Conservation (phyloP, 208 protist species). For the Trypanosoma congolense region DNA sequence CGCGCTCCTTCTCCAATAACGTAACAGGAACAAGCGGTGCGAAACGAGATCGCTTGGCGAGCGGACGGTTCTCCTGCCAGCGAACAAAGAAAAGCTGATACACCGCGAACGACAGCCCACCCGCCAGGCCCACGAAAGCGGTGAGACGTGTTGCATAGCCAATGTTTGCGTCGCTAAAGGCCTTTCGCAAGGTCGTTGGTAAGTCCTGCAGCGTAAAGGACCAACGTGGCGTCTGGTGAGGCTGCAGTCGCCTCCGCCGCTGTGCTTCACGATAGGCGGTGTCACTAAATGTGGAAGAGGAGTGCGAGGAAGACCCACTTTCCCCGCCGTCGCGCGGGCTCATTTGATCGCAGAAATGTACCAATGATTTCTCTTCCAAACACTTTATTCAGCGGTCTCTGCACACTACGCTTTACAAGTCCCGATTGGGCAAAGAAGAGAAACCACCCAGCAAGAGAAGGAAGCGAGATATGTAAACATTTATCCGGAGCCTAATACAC, state of each 20-base stretch:
- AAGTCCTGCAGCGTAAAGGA: constrained; percentile 76
- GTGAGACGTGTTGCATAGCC: constrained; percentile 61
- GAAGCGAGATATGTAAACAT: background rate
- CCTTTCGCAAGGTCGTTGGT: constrained; percentile 20
- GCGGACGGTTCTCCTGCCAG: constrained; percentile 47
- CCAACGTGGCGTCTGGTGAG: constrained; percentile 25
- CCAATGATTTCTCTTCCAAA: background rate
- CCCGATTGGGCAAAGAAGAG: background rate
- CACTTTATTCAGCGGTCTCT: background rate
- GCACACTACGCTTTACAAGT: background rate
- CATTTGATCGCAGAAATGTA: background rate
- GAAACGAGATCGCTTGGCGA: constrained; percentile 70
- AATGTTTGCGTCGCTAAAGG: constrained; percentile 68
- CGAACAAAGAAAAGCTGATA: constrained; percentile 47
- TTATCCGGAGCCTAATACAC: too few relatives aligned
- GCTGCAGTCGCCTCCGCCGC: constrained; percentile 3
- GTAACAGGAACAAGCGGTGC: constrained; percentile 62
- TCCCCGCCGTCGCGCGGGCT: background rate
- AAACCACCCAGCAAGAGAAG: background rate
- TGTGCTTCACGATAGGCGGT: background rate
- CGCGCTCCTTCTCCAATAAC: constrained; percentile 53
- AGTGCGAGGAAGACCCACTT: background rate
- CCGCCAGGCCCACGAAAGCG: constrained; percentile 17
- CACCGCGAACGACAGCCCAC: constrained; percentile 27
- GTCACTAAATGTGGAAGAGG: constrained; percentile 12